Conservation (phyloP, 768 basidiomycete genomes). For the Kwoniella botswanensis region DNA sequence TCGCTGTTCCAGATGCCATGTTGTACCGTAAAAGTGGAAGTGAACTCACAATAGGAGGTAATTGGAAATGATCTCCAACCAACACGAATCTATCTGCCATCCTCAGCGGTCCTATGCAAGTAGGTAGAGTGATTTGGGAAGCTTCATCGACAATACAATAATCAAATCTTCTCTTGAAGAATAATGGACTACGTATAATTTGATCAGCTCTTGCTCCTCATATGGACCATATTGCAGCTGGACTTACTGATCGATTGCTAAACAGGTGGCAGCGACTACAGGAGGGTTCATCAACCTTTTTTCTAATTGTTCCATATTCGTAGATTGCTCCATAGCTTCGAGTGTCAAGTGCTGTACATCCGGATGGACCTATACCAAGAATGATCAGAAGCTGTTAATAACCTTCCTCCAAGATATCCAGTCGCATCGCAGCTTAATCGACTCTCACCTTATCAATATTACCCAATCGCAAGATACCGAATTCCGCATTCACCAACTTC, state of each 20-base stretch:
- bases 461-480: conserved; percentile 80
- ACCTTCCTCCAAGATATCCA: not conserved
- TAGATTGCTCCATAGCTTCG: conserved; percentile 64
- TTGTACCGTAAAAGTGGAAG: not conserved
- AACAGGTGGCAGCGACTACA: conserved; percentile 93
- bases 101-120: conserved; percentile 89
- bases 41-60: conserved; percentile 80
- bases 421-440: not conserved
- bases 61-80: conserved; percentile 96
- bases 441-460: conserved; percentile 81
- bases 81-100: conserved; percentile 89
- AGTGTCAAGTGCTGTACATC: conserved; percentile 76
- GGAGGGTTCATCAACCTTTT: conserved; percentile 81
- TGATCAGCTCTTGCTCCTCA: conserved; percentile 27
- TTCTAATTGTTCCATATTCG: conserved; percentile 81
- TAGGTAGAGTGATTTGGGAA: conserved; percentile 94
- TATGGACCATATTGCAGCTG: not conserved
- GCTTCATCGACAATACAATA: conserved; percentile 99
- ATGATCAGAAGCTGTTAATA: too few relatives aligned
- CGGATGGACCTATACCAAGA: conserved; percentile 72
- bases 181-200: conserved; percentile 68
- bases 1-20: too few relatives aligned
- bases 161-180: conserved; percentile 83
- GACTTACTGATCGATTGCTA: conserved; percentile 89
- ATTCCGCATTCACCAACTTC: conserved; percentile 72